Evolutionary conservation across 306 rosid species (phyloP).

Genomic region (Betula pendula): DNA sequence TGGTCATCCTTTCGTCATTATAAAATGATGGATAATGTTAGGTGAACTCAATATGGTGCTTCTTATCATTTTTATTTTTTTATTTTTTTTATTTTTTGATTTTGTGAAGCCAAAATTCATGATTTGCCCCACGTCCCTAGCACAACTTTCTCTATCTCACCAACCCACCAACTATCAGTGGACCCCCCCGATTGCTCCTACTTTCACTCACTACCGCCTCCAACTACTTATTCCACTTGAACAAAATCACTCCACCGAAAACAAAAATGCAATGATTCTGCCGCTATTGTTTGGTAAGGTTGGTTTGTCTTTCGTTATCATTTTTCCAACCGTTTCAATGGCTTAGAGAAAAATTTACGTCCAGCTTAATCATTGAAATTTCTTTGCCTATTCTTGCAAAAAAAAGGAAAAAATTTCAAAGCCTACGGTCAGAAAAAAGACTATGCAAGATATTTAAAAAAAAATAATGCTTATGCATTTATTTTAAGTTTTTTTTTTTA

Average conservation of each 20-base stretch:
- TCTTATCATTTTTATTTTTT: not conserved
- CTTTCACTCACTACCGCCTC: not conserved
- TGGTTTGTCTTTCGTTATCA: not conserved
- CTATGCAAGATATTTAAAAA: no score
- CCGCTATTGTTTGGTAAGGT: not conserved
- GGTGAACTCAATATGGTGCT: not conserved
- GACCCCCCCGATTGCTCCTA: slow-evolving; percentile 27
- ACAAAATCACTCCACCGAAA: not conserved
- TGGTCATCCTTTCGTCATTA: not conserved
- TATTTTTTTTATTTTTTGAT: no score
- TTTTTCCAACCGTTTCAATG: not conserved
- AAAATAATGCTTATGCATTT: no score
- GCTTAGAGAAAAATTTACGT: not conserved
- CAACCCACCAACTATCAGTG: slow-evolving; percentile 25
- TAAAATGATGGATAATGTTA: not conserved
- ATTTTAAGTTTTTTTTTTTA: no score
- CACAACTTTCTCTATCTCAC: slow-evolving; percentile 10
- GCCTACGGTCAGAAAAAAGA: no score
- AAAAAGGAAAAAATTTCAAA: no score
- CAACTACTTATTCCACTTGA: not conserved
- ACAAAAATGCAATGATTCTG: no score
- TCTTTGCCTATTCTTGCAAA: no score
- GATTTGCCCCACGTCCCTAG: not conserved
- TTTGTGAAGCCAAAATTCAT: not conserved
- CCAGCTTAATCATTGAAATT: no score